Conservation (phyloP, 768 basidiomycete genomes). For the Amanita pallidorosea region DNA sequence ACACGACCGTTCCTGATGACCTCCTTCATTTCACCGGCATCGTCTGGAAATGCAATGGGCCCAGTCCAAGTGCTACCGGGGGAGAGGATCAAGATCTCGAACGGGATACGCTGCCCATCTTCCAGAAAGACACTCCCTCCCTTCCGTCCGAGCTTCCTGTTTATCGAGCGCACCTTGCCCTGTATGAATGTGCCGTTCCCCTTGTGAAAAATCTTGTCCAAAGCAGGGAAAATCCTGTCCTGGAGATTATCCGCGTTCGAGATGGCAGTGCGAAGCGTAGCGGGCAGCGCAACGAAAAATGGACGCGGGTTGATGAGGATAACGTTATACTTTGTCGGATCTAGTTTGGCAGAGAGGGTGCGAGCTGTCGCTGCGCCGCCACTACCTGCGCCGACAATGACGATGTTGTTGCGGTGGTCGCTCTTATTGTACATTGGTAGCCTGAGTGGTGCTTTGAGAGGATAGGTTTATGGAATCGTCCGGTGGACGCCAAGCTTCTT, state of each 20-base stretch:
- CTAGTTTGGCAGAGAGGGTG: slow-evolving; percentile 34
- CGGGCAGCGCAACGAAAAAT: slow-evolving; percentile 33
- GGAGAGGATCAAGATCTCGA: slow-evolving; percentile 41
- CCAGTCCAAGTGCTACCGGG: slow-evolving; percentile 41
- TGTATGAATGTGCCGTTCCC: slow-evolving; percentile 31
- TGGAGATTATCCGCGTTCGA: slow-evolving; percentile 25
- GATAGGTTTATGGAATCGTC: too few species aligned
- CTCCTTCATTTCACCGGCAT: slow-evolving; percentile 12
- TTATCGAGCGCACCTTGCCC: slow-evolving; percentile 19
- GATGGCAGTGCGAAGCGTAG: slow-evolving; percentile 38
- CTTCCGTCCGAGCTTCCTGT: slow-evolving; percentile 10
- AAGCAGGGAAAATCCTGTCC: slow-evolving; percentile 26
- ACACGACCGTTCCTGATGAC: slow-evolving; percentile 11
- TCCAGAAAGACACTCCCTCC: slow-evolving; percentile 37
- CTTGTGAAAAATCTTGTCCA: slow-evolving; percentile 33
- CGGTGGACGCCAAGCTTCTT: too few species aligned
- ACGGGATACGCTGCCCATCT: slow-evolving; percentile 31
- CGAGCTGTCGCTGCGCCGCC: slow-evolving; percentile 32
- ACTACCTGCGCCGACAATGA: slow-evolving; percentile 47
- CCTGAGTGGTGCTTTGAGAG: too few species aligned
- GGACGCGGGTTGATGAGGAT: slow-evolving; percentile 40
- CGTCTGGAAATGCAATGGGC: slow-evolving; percentile 19
- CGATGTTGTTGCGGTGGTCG: slow-evolving; percentile 18
- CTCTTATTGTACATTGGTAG: slow-evolving; percentile 1
- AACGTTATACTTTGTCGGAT: slow-evolving; percentile 32